Evolutionary conservation across 176 grass and related monocot species (phyloP).

Genomic region (Bothriochloa decipiens): DNA sequence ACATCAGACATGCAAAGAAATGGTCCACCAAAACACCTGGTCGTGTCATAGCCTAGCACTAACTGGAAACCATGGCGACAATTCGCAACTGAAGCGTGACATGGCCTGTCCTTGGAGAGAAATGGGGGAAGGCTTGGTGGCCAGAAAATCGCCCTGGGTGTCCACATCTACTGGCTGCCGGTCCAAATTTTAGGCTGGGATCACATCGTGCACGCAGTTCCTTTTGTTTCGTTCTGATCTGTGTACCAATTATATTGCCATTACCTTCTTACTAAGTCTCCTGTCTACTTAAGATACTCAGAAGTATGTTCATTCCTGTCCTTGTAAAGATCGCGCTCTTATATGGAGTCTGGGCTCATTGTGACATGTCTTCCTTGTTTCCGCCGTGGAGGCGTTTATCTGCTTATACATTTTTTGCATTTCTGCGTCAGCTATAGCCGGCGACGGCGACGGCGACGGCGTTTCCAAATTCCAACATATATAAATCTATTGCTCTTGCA

Average conservation of each 20-base stretch:
- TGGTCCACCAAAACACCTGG: constrained; percentile 3
- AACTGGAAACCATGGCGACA: background rate
- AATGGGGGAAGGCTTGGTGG: background rate
- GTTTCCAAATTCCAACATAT: background rate
- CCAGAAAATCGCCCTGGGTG: background rate
- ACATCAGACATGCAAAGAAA: background rate
- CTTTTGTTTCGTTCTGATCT: background rate
- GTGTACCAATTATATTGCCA: background rate
- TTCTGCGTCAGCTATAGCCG: background rate
- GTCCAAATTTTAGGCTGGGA: background rate
- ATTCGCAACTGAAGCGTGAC: constrained; percentile 4
- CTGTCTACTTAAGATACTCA: constrained; percentile 44
- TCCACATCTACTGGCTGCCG: constrained; percentile 2
- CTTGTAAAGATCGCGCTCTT: constrained; percentile 37
- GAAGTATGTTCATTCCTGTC: background rate
- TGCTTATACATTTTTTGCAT: background rate
- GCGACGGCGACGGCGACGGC: background rate
- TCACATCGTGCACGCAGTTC: background rate
- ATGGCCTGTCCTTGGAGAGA: background rate
- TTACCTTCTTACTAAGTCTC: background rate
- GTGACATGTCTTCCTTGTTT: constrained; percentile 26
- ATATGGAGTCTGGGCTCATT: background rate
- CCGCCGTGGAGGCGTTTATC: constrained; percentile 16
- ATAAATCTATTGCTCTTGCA: background rate
- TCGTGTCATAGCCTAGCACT: background rate